Evolutionary conservation across 306 rosid species (phyloP), one percentile per base, ranked within the genome.

Genomic region (Lotus japonicus): DNA sequence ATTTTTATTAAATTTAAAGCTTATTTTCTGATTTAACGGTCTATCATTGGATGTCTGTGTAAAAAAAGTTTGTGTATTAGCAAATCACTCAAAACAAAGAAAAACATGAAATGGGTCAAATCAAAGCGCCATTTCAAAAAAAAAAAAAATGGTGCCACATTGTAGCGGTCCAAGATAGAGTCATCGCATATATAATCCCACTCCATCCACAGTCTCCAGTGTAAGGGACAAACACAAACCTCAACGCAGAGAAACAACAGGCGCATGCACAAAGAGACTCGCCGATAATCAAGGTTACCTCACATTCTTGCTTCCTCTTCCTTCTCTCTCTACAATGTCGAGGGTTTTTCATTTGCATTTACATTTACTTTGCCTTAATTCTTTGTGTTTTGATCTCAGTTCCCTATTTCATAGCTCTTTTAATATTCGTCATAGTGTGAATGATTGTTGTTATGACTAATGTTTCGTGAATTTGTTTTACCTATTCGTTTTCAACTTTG

Each of bases 311-410:
- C 54, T 9, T 21, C 12, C 6, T 60, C 68, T 48, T 50, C 31
- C 3, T 16, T 44, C 16, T 15, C 74, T 28, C 67, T 38, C 62
- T 18, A 4, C 23, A 74, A 8, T 58, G 66, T 58, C 16, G 66
- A 77, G 77, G 77, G 71, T 65, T 77, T 61, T 17, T 5, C 36
- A 43, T 50, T 59, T 64, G 4, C 72, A 35, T 19, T 73, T 53
- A 38, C 46, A 39, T 71, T 71, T 50, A 2, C 9, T 4, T 26
- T 55, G 49, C 45, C 9, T 54, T 53, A 35, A 5, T 1, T 41
- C 15, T 9, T 9, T 7, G 33, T 53, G 8, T 4, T 5, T 51
- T 1, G n/a, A n/a, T n/a, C n/a, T 14, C 36, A 5, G 51, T 36
- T 44, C 70, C 43, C 33, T 5, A 52, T 50, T 51, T 48, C 56